Evolutionary conservation across 331 rosid genomes (phyloP), one percentile per base, ranked within the genome.

Genomic region (Saraca asoca): DNA sequence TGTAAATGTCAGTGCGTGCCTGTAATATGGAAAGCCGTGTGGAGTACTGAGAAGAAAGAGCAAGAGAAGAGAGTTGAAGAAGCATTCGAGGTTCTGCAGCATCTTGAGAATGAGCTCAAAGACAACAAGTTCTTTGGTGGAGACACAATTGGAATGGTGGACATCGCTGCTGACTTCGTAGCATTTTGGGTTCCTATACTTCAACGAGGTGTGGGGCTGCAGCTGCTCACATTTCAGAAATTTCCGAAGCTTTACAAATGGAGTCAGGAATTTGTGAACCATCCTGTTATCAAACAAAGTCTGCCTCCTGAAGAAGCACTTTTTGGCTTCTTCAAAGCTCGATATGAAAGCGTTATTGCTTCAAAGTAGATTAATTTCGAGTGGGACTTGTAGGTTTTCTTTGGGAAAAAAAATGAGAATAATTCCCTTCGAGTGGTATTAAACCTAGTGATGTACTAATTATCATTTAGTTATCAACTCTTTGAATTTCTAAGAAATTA

Each of bases 111-210:
- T 2, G 87, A 82, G 70, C 67, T 84, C 2, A 72, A 79, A 46
- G 75, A 16, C 62, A 85, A 76, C 45, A 59, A 57, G 72, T 89
- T 77, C 80, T 86, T 89, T 56, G 87, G 87, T 11, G 96, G 96
- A 72, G 91, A 81, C 7, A 71, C 19, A 0, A 54, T 87, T 29
- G 80, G 84, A 5, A 2, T 79, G 4, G 80, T 80, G 14, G 96
- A 89, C 60, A 79, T 85, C 45, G 85, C 79, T 5, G 85, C 69
- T 6, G 58, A 34, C 38, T 58, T 42, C 73, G 2, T 85, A 56
- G 81, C 79, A 45, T 74, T 49, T 42, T 85, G 95, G 96, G 63
- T 81, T 7, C 80, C 73, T 9, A 1, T 16, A 2, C 0, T 81
- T 7, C 77, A 87, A 81, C 81, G 87, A 70, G 78, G 75, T 15